Conservation (phyloP, 257 asterid genomes). For the Jaltomata sinuosa region DNA sequence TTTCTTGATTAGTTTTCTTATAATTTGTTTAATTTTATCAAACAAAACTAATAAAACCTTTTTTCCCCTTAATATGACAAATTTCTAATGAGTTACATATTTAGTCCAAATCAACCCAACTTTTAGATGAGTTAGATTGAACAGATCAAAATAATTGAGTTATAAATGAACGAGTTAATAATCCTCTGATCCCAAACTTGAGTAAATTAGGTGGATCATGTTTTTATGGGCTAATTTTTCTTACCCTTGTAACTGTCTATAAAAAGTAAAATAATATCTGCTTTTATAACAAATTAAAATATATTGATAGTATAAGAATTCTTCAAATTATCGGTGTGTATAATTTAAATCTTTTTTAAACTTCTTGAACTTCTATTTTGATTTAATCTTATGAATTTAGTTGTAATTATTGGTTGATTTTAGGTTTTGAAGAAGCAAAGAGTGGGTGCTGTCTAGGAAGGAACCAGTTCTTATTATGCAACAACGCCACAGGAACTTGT, state of each 20-base stretch:
- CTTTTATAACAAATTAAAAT: neutral
- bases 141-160: neutral
- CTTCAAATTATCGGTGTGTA: too few relatives aligned
- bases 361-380: neutral
- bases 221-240: neutral
- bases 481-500: conserved; percentile 9
- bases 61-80: too few relatives aligned
- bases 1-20: neutral
- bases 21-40: neutral
- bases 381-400: neutral
- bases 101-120: neutral
- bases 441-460: conserved; percentile 22
- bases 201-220: neutral
- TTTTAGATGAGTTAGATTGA: too few relatives aligned
- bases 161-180: too few relatives aligned
- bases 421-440: conserved; percentile 28
- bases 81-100: too few relatives aligned
- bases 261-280: neutral
- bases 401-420: neutral
- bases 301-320: too few relatives aligned
- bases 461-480: conserved; percentile 13
- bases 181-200: neutral
- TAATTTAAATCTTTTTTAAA: neutral
- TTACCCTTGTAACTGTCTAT: neutral
- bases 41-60: neutral